Conservation (phyloP, 1,139 yeast species). For the Eremothecium sinecaudum region DNA sequence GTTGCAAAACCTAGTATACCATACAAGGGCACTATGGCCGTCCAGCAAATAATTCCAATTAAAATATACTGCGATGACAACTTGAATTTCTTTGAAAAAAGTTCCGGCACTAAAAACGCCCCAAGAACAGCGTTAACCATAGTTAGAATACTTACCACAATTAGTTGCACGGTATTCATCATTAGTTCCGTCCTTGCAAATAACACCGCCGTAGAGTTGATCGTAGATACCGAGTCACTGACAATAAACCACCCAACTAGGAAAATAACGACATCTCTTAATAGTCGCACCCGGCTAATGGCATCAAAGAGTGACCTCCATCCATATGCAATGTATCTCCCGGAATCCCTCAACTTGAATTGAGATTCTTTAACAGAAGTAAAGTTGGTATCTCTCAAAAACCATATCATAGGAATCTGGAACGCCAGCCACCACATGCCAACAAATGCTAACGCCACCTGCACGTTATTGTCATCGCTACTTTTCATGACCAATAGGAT, state of each 20-base stretch:
- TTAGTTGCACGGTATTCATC: constrained; percentile 55
- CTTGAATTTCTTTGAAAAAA: constrained; percentile 36
- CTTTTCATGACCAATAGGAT: constrained; percentile 40
- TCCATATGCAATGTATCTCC: constrained; percentile 41
- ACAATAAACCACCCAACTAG: constrained; percentile 61
- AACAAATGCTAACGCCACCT: constrained; percentile 46
- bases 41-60: constrained; percentile 46
- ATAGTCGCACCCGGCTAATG: constrained; percentile 43
- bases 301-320: constrained; percentile 49
- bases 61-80: constrained; percentile 40
- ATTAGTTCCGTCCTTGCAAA: constrained; percentile 57
- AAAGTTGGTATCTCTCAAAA: constrained; percentile 33
- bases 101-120: constrained; percentile 45
- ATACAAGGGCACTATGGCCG: constrained; percentile 54
- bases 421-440: constrained; percentile 67
- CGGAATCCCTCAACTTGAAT: constrained; percentile 11
- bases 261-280: constrained; percentile 52
- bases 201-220: constrained; percentile 61
- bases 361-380: constrained; percentile 10
- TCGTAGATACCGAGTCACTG: constrained; percentile 62
- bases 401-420: constrained; percentile 46
- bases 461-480: constrained; percentile 41
- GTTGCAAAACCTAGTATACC: constrained; percentile 54
- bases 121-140: constrained; percentile 57
- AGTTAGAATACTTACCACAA: constrained; percentile 50